Conservation (phyloP, 2,329 filamentous ascomycete genomes). For the Fusarium sp. region DNA sequence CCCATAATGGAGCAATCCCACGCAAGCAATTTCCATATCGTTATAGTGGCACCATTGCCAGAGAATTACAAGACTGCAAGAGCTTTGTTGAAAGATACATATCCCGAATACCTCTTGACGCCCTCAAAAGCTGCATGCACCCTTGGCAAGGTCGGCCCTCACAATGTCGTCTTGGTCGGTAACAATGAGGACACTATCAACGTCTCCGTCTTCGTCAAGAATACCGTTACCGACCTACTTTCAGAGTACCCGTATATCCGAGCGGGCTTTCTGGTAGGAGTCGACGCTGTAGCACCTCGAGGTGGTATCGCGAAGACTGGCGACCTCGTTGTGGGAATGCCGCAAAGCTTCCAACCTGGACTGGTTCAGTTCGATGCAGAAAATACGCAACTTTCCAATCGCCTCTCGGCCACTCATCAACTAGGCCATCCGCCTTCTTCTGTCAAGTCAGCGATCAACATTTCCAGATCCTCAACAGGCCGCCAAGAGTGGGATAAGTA, state of each 20-base stretch:
- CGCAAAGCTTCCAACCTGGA: background rate
- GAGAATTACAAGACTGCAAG: background rate
- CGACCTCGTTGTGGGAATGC: background rate
- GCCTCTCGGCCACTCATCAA: background rate
- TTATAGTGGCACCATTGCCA: background rate
- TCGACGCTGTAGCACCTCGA: accelerated
- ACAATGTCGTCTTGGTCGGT: background rate
- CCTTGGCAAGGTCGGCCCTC: background rate
- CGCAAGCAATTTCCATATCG: background rate
- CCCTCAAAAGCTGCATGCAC: background rate
- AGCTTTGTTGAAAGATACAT: accelerated
- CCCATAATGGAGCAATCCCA: background rate
- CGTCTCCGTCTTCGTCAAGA: accelerated
- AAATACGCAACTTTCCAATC: accelerated
- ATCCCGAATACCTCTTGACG: accelerated
- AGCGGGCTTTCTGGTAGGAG: background rate
- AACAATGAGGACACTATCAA: accelerated
- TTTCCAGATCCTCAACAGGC: accelerated
- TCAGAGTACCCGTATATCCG: accelerated
- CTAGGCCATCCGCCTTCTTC: accelerated
- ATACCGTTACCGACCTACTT: background rate
- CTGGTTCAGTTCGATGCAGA: background rate
- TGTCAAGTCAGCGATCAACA: accelerated
- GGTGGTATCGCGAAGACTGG: background rate
- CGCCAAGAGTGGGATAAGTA: background rate